Percentiles rank a stretch among this genome's conserved stretches.
Conservation (phyloP, 208 protist species). For the Vickermania ingenoplastis region DNA sequence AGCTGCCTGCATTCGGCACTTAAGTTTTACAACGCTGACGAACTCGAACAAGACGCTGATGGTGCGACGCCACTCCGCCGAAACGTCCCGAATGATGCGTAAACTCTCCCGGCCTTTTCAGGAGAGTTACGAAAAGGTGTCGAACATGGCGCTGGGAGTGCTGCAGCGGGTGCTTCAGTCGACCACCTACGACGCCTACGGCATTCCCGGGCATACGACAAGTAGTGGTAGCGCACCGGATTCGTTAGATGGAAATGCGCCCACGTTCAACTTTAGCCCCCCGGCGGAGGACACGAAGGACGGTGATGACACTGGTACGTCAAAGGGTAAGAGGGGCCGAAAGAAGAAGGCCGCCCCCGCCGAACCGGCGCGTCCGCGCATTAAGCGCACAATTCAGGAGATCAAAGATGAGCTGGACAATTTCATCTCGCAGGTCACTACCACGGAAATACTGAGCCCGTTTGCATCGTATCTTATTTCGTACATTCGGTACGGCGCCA, state of each 20-base stretch:
- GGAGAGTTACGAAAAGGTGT: constrained; percentile 56
- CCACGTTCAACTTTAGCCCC: constrained; percentile 20
- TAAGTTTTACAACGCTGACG: constrained; percentile 66
- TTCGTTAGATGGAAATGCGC: background rate
- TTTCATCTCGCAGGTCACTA: constrained; percentile 39
- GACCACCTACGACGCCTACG: background rate
- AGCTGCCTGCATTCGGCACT: constrained; percentile 63
- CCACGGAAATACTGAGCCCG: constrained; percentile 63
- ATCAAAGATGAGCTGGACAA: constrained; percentile 48
- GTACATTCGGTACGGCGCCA: constrained; percentile 54
- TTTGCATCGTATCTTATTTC: constrained; percentile 68
- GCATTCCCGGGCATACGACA: too few relatives aligned
- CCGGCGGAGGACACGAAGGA: background rate
- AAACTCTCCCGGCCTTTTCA: constrained; percentile 71
- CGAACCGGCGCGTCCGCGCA: background rate
- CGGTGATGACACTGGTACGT: background rate
- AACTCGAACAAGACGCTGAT: constrained; percentile 72
- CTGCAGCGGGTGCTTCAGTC: constrained; percentile 30
- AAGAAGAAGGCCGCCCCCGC: background rate
- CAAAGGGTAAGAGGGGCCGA: background rate
- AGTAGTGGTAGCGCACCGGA: background rate
- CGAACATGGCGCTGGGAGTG: constrained; percentile 50
- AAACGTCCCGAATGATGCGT: constrained; percentile 52
- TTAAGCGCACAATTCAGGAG: background rate
- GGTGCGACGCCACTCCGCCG: constrained; percentile 56